Percentiles rank a stretch among this genome's conserved stretches.
Evolutionary conservation across 139 green algal species (phyloP).

Genomic region (Auxenochlorella pyrenoidosa): DNA sequence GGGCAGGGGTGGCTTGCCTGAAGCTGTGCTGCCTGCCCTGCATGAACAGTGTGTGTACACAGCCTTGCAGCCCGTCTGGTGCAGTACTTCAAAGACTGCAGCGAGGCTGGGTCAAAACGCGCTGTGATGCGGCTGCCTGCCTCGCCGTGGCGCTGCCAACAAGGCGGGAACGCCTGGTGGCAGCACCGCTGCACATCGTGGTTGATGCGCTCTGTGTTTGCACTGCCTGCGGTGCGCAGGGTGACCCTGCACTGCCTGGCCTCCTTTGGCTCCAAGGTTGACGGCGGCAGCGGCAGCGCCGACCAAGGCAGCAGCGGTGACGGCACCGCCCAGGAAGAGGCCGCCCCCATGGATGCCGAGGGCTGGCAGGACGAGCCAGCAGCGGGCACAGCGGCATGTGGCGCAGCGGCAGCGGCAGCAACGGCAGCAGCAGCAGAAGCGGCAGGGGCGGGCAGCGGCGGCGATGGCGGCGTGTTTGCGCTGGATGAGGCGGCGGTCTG

Average conservation of each 20-base stretch:
- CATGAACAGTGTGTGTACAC: too few relatives aligned
- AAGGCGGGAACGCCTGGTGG: too few relatives aligned
- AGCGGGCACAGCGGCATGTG: not conserved
- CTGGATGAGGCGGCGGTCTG: slow-evolving; percentile 39
- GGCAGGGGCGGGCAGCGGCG: not conserved
- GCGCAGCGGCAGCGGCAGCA: not conserved
- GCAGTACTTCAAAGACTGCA: too few relatives aligned
- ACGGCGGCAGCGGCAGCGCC: not conserved
- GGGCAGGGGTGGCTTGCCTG: not conserved
- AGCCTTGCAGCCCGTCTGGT: too few relatives aligned
- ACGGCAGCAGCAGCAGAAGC: not conserved
- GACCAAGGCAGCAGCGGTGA: not conserved
- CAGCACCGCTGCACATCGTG: too few relatives aligned
- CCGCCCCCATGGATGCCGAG: not conserved
- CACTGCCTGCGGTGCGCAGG: not conserved
- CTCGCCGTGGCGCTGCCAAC: too few relatives aligned
- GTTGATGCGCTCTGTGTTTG: too few relatives aligned
- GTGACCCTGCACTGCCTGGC: slow-evolving; percentile 65
- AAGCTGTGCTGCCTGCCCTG: too few relatives aligned
- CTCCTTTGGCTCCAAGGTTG: slow-evolving; percentile 39
- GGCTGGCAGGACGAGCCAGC: not conserved
- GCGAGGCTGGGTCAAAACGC: too few relatives aligned
- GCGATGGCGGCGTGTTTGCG: not conserved
- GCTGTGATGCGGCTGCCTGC: too few relatives aligned
- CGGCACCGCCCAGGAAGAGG: not conserved